Evolutionary conservation across 1,284 basidiomycete genomes (phyloP).

Genomic region (Salmacisia buchloeana): DNA sequence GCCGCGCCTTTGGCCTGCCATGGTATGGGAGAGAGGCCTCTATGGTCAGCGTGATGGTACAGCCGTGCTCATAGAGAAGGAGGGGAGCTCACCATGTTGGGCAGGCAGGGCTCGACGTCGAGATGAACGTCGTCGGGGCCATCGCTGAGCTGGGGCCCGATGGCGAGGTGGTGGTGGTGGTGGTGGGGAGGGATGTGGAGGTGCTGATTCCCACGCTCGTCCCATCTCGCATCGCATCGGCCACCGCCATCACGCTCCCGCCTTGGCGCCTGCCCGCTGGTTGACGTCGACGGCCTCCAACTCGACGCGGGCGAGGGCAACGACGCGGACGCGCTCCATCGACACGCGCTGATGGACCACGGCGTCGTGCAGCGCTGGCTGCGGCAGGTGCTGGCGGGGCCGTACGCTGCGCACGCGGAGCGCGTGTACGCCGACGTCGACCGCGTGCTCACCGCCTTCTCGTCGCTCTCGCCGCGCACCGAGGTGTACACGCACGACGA

Average conservation of each 20-base stretch:
- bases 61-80: no score
- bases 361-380: conserved; percentile 44
- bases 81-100: not conserved
- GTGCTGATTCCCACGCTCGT: no score
- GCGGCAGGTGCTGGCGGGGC: conserved; percentile 34
- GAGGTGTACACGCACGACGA: conserved; percentile 95
- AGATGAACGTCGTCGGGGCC: no score
- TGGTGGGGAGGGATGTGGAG: no score
- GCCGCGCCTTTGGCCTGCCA: conserved; percentile 7
- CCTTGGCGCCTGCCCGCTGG: no score
- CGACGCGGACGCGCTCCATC: not conserved
- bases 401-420: conserved; percentile 62
- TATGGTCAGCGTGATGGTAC: not conserved
- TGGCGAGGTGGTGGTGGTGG: no score
- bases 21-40: not conserved
- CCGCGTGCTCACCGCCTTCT: conserved; percentile 59
- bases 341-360: conserved; percentile 33
- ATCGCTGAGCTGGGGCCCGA: no score
- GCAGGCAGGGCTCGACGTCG: not conserved
- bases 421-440: conserved; percentile 65
- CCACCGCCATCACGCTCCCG: no score
- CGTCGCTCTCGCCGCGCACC: conserved; percentile 75
- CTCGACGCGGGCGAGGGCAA: not conserved
- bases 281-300: not conserved
- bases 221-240: no score